These are phyloP conservation scores for Suillus discolor DNA, from an alignment of 768 basidiomycete genomes.

Conservation along the genomic window DNA sequence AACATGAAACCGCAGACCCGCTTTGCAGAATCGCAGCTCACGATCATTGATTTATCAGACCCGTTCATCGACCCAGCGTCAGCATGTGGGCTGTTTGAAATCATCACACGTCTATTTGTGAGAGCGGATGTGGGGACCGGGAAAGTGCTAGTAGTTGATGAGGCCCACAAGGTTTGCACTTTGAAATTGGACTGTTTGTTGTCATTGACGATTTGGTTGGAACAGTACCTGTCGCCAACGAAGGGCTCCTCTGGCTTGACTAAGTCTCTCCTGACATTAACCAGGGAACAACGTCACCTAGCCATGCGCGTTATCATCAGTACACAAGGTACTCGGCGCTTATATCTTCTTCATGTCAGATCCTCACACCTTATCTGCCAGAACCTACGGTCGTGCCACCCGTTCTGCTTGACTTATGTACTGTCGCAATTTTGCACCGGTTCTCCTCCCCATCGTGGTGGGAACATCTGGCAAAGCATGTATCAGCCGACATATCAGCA, in stretches of 20 bases:
- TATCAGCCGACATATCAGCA: slow-evolving; percentile 61
- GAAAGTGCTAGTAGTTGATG: slow-evolving; percentile 72
- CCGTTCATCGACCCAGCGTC: slow-evolving; percentile 69
- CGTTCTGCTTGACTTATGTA: slow-evolving; percentile 66
- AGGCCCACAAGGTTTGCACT: slow-evolving; percentile 65
- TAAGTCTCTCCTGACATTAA: slow-evolving; percentile 55
- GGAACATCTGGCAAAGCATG: slow-evolving; percentile 67
- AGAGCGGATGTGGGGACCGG: slow-evolving; percentile 61
- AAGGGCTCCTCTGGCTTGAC: slow-evolving; percentile 55
- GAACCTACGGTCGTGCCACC: slow-evolving; percentile 76
- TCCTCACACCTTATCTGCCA: slow-evolving; percentile 26
- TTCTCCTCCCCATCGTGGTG: slow-evolving; percentile 81
- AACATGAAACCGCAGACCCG: slow-evolving; percentile 41
- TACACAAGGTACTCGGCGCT: slow-evolving; percentile 57
- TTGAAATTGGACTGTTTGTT: not conserved
- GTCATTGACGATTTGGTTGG: slow-evolving; percentile 4
- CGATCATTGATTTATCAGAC: slow-evolving; percentile 72
- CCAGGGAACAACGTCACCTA: slow-evolving; percentile 71
- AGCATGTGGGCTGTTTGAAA: slow-evolving; percentile 73
- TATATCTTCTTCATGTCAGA: not conserved
- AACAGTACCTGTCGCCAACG: slow-evolving; percentile 59
- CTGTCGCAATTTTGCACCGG: slow-evolving; percentile 65
- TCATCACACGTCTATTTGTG: slow-evolving; percentile 65
- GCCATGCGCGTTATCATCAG: slow-evolving; percentile 75
- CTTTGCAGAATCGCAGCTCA: slow-evolving; percentile 60